These are phyloP conservation scores for Debaryomyces fabryi DNA, from an alignment of 1,139 yeast genomes.

Conservation along the genomic window DNA sequence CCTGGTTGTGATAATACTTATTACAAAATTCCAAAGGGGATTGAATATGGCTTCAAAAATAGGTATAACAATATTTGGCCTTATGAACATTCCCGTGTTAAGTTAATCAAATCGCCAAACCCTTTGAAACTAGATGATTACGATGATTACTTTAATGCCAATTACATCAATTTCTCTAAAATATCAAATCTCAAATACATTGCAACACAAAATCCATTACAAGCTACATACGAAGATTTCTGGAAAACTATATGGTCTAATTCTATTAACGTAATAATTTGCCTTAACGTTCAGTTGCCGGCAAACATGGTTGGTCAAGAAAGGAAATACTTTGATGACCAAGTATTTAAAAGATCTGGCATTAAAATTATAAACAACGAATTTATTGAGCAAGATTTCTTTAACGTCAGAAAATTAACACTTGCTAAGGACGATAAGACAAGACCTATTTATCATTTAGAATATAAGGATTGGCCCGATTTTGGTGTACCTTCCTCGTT, in stretches of 20 bases:
- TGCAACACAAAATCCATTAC: constrained; percentile 50
- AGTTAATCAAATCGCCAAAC: constrained; percentile 21
- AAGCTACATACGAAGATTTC: constrained; percentile 44
- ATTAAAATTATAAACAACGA: constrained; percentile 18
- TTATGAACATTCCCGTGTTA: constrained; percentile 49
- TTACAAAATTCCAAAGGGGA: constrained; percentile 57
- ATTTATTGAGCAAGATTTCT: constrained; percentile 13
- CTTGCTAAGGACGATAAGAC: constrained; percentile 13
- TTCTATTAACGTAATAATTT: constrained; percentile 63
- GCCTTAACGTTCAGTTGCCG: constrained; percentile 54
- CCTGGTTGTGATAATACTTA: constrained; percentile 45
- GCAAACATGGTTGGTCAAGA: constrained; percentile 14
- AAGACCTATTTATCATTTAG: constrained; percentile 58
- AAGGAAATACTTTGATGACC: constrained; percentile 26
- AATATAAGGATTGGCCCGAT: constrained; percentile 81
- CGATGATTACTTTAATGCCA: constrained; percentile 50
- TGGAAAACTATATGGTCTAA: constrained; percentile 55
- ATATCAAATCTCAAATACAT: constrained; percentile 33
- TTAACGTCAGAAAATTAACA: constrained; percentile 26
- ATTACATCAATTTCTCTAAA: constrained; percentile 30
- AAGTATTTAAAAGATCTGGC: constrained; percentile 16
- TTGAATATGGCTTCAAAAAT: constrained; percentile 48
- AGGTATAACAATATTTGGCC: constrained; percentile 51
- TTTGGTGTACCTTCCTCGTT: constrained; percentile 66
- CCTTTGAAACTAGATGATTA: constrained; percentile 14